A percentile compares a stretch with the other conserved stretches of the same genome.
These are phyloP conservation scores for Ascocoryne sarcoides DNA, from an alignment of 2,329 filamentous ascomycete genomes.

Conservation along the genomic window DNA sequence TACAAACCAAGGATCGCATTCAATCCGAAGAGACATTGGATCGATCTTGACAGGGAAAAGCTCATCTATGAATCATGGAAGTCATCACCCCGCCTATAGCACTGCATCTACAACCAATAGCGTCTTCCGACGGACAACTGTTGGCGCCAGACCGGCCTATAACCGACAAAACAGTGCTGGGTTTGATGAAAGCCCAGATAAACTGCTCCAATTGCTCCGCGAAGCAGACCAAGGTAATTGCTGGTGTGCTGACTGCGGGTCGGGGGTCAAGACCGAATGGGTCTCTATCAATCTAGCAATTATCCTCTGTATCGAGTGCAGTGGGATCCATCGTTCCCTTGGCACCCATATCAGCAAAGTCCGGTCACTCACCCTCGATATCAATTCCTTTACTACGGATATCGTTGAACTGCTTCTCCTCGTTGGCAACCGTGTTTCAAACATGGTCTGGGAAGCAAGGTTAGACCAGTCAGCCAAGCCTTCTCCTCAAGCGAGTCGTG, in stretches of 20 bases:
- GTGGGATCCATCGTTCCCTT: constrained; percentile 89
- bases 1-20: constrained; percentile 34
- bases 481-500: constrained; percentile 66
- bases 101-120: constrained; percentile 33
- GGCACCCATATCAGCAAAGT: constrained; percentile 98
- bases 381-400: constrained; percentile 92
- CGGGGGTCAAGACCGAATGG: constrained; percentile 91
- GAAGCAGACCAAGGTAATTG: constrained; percentile 88
- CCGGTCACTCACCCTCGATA: constrained; percentile 87
- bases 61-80: constrained; percentile 50
- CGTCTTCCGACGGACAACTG: constrained; percentile 79
- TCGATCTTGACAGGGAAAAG: constrained; percentile 91
- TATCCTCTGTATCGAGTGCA: constrained; percentile 94
- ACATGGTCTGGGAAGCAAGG: constrained; percentile 91
- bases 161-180: constrained; percentile 59
- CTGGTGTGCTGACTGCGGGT: constrained; percentile 91
- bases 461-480: constrained; percentile 68
- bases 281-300: constrained; percentile 97
- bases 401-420: constrained; percentile 89
- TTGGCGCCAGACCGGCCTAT: constrained; percentile 74
- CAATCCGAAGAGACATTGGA: constrained; percentile 75
- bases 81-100: constrained; percentile 39
- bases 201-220: constrained; percentile 76
- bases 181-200: constrained; percentile 76
- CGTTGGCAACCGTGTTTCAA: constrained; percentile 88